Evolutionary conservation across 2,329 filamentous ascomycete species (phyloP), one percentile per base, ranked within the genome.

Genomic region (Scedosporium apiospermum): DNA sequence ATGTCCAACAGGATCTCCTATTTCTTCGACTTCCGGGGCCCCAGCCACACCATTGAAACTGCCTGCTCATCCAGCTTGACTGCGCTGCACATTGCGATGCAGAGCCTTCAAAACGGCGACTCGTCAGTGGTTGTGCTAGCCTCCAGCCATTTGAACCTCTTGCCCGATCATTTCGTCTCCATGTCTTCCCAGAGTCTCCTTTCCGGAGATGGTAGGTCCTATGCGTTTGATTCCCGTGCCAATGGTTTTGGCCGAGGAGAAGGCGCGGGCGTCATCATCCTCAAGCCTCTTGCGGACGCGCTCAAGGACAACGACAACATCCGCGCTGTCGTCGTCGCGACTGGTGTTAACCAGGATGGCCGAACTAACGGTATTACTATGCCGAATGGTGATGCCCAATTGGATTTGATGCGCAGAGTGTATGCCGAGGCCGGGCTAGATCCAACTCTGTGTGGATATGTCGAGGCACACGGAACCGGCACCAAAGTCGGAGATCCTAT

Each of bases 1-100:
- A 75, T 84, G 70, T 76, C 81, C 3, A 85, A 85, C 67, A 76
- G 82, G 0, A 75, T 85, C 12, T 84, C 81, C 9, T 75, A 74
- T 60, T 72, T 71, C 62, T 77, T 73, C 59, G 69, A 75, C 58
- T 65, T 72, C 34, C 67, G 67, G 6, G 75, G 74, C 3, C 73
- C 74, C 0, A 74, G 69, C 27, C 67, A 75, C 59, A 70, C 73
- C 1, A 67, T 75, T 3, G 69, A 75, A 60, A 75, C 74, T 2
- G 74, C 73, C 3, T 76, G 74, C 62, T 74, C 72, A 1, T 72
- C 70, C 6, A 67, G 68, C n/a, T 26, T 76, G 53, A 67, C 70
- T 5, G 72, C 71, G 2, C 60, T 76, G 7, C 71, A 76, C 61
- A 65, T 68, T 21, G 75, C 72, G 3, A 69, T 69, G 41, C 68